Base-by-base conservation (phyloP, 805 yeast genomes). In the Wickerhamiella occidentalis region DNA sequence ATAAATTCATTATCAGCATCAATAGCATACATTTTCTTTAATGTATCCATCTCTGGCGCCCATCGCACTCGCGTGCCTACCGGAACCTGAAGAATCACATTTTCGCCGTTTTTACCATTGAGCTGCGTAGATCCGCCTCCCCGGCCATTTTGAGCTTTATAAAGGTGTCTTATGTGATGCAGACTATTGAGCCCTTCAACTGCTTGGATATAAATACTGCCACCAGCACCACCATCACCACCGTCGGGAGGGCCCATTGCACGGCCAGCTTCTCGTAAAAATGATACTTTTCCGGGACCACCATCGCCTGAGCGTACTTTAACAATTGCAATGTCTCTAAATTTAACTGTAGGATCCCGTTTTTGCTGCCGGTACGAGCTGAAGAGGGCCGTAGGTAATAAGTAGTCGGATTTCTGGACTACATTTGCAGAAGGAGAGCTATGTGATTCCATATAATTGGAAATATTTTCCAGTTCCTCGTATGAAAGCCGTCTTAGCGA, bases 181-280 rank as follows among this genome's bases (percentile, higher is more conserved):
- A 92, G 64, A 3, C 92, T 80, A 33, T 79, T 75, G 40, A 84
- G 58, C 19, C 83, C 84, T 45, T 77, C 77, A 1, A 80, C 79
- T 2, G 94, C 95, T 61, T 81, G 85, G 1, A 92, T 77, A 61
- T 82, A 90, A 2, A 92, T 74, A 48, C 80, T 73, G 2, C 98
- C 98, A 19, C 98, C 98, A 53, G 72, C 68, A 3, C 97, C 98
- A 26, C 98, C 98, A 66, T 92, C 96, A 8, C 98, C 98, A n/a
- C 98, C 98, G 64, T 88, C 94, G 0, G 98, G 95, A 0, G 98
- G 97, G 0, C 98, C 98, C 17, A 74, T 73, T 0, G 95, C 73
- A 40, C 85, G 67, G 37, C 87, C 85, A 3, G 95, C 84, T 56
- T 86, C 97, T 55, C 96, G 71, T 52, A 80, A 75, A 64, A 92